Evolutionary conservation across 257 asterid genomes (phyloP).

Genomic region (Cynanchum wilfordii): DNA sequence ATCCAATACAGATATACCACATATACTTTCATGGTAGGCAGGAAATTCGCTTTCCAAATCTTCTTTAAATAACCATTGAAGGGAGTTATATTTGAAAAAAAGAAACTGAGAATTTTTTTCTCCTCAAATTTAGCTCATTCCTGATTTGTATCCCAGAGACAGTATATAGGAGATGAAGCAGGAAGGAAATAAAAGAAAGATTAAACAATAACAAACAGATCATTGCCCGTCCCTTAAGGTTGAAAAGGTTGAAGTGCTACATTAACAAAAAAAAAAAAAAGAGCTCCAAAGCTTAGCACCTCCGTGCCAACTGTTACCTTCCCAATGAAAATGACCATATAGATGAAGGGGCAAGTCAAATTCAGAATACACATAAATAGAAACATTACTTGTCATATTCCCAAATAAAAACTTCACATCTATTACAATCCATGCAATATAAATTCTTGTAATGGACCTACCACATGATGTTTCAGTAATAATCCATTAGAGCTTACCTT

Average conservation of each 20-base stretch:
- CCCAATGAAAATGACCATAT: neutral
- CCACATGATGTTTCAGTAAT: neutral
- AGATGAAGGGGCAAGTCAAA: neutral
- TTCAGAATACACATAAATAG: neutral
- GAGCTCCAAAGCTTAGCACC: neutral
- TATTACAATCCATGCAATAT: neutral
- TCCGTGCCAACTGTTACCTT: neutral
- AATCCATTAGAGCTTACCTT: conserved; percentile 44
- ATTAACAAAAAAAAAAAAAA: neutral
- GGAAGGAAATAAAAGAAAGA: neutral
- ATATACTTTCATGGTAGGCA: neutral
- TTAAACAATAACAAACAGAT: neutral
- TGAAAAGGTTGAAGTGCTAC: neutral
- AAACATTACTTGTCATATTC: neutral
- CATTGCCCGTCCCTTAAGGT: neutral
- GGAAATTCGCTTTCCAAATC: neutral
- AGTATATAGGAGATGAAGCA: neutral
- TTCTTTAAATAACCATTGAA: neutral
- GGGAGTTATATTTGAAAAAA: neutral
- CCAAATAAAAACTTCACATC: neutral
- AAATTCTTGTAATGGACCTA: neutral
- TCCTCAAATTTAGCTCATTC: neutral
- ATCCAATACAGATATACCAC: neutral
- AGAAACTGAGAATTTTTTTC: neutral
- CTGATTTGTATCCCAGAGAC: neutral